These are phyloP conservation scores for Metarhizium rileyi DNA, from an alignment of 2,329 filamentous ascomycete species.

Conservation along the genomic window DNA sequence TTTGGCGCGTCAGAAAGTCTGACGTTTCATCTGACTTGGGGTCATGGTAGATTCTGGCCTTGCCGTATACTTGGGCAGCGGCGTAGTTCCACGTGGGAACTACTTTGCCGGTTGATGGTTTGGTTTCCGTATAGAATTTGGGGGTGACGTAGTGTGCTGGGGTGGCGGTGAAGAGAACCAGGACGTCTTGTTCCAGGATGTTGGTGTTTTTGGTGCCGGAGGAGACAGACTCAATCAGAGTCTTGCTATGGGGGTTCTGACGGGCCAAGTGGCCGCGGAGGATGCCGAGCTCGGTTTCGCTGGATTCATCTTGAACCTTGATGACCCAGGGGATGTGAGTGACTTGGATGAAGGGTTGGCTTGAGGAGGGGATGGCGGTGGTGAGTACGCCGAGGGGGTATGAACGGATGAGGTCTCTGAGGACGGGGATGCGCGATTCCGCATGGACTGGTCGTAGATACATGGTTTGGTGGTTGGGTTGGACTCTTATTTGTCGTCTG, in stretches of 20 bases:
- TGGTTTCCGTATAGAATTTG: slow-evolving; percentile 58
- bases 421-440: slow-evolving; percentile 36
- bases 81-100: slow-evolving; percentile 60
- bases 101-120: slow-evolving; percentile 54
- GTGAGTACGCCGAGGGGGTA: slow-evolving; percentile 55
- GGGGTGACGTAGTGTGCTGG: slow-evolving; percentile 57
- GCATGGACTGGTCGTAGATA: slow-evolving; percentile 46
- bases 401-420: slow-evolving; percentile 46
- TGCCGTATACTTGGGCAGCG: slow-evolving; percentile 54
- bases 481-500: not conserved
- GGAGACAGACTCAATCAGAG: slow-evolving; percentile 39
- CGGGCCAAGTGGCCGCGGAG: slow-evolving; percentile 54
- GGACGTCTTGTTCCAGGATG: slow-evolving; percentile 41
- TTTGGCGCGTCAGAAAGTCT: slow-evolving; percentile 39
- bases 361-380: slow-evolving; percentile 44
- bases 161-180: slow-evolving; percentile 51
- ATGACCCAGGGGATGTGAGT: slow-evolving; percentile 53
- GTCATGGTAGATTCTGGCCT: slow-evolving; percentile 43
- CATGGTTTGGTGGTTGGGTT: slow-evolving; percentile 31
- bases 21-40: slow-evolving; percentile 32
- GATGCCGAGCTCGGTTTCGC: slow-evolving; percentile 27
- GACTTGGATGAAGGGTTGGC: slow-evolving; percentile 42
- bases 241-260: slow-evolving; percentile 54
- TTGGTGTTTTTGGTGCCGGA: slow-evolving; percentile 9
- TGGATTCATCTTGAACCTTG: slow-evolving; percentile 34